Conservation (phyloP, 1,284 basidiomycete genomes). For the Cryptococcus depauperatus region DNA sequence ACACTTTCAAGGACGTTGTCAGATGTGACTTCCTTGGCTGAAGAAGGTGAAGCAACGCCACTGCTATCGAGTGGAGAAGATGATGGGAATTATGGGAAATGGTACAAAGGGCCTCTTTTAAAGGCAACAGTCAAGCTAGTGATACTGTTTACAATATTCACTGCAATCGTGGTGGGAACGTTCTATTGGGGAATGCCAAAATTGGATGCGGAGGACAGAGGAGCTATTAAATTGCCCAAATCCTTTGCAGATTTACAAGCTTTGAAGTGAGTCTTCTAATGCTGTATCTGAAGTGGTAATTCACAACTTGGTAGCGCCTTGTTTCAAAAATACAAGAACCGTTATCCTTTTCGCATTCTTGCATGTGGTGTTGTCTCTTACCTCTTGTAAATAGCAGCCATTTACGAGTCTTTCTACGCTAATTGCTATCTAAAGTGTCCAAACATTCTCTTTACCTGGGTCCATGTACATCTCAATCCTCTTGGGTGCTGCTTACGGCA, state of each 20-base stretch:
- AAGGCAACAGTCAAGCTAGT: constrained; percentile 75
- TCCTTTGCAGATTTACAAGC: constrained; percentile 73
- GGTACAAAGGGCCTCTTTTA: constrained; percentile 54
- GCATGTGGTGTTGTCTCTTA: constrained; percentile 79
- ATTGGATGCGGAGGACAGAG: constrained; percentile 61
- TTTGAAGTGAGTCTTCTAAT: constrained; percentile 53
- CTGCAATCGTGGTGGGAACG: constrained; percentile 59
- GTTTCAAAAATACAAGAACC: constrained; percentile 79
- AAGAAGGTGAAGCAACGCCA: constrained; percentile 11
- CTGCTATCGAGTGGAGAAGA: constrained; percentile 5
- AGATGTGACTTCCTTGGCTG: constrained; percentile 6
- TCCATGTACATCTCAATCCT: constrained; percentile 98
- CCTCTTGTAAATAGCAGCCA: constrained; percentile 64
- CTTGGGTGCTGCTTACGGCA: constrained; percentile 91
- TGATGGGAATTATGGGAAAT: constrained; percentile 17
- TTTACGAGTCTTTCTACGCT: constrained; percentile 15
- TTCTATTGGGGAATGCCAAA: constrained; percentile 72
- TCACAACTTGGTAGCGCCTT: constrained; percentile 44
- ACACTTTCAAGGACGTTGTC: constrained; percentile 3
- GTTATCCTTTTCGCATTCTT: constrained; percentile 70
- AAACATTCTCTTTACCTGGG: constrained; percentile 92
- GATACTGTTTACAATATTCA: constrained; percentile 63
- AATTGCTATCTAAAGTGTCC: constrained; percentile 54
- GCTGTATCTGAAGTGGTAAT: background rate
- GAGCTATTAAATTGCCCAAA: constrained; percentile 65